Percentiles rank a stretch among this genome's conserved stretches.
phyloP scores from a whole-genome alignment of 2,329 filamentous ascomycete species.

The Trichoderma atrobrunneum region DNA sequence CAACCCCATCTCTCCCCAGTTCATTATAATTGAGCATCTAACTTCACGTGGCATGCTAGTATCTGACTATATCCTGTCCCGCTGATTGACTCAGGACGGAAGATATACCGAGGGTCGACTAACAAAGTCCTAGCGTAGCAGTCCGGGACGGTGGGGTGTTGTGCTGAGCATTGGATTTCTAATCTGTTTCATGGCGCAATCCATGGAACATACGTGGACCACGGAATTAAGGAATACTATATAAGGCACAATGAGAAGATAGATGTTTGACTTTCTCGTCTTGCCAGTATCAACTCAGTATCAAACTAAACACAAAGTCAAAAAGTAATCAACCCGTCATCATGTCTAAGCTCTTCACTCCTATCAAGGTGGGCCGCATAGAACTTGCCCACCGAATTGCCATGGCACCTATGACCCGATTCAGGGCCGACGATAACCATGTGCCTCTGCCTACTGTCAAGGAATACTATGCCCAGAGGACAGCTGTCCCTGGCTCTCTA shows the following conservation, averaged over 20 bases:
- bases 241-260: neutral
- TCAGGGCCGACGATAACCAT: constrained; percentile 44
- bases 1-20: neutral
- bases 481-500: constrained; percentile 41
- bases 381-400: constrained; percentile 27
- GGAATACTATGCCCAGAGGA: constrained; percentile 46
- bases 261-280: neutral
- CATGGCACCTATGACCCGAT: constrained; percentile 42
- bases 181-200: constrained; percentile 8
- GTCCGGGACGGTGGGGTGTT: neutral
- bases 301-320: neutral
- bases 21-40: neutral
- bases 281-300: neutral
- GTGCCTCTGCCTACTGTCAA: constrained; percentile 33
- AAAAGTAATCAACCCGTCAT: neutral
- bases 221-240: neutral
- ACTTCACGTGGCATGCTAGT: neutral
- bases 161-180: neutral
- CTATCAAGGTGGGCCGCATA: constrained; percentile 24
- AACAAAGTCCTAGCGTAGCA: neutral
- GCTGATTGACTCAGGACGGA: neutral
- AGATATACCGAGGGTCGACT: neutral
- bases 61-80: neutral
- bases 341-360: constrained; percentile 17
- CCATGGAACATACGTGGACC: neutral